phyloP scores from a whole-genome alignment of 495 filamentous ascomycete species.

The Achaetomiella virescens region DNA sequence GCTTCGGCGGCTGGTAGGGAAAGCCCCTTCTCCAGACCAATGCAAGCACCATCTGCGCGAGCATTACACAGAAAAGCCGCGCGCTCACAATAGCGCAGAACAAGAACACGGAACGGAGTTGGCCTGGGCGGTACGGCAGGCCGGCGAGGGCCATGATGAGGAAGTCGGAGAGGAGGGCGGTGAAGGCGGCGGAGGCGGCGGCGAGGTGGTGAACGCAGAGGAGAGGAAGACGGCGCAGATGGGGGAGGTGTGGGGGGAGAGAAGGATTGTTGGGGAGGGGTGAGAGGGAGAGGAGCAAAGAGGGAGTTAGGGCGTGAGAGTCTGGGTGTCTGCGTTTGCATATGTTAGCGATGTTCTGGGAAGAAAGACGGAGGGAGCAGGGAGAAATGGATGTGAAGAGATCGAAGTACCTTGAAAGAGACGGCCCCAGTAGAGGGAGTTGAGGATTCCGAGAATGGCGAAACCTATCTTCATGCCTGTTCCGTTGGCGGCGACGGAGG shows the following conservation, averaged over 20 bases:
- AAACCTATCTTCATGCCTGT: constrained; percentile 18
- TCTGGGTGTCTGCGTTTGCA: constrained; percentile 17
- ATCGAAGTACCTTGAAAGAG: constrained; percentile 17
- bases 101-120: constrained; percentile 25
- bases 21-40: constrained; percentile 15
- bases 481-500: constrained; percentile 1
- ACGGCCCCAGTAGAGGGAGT: constrained; percentile 19
- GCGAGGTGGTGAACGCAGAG: constrained; percentile 18
- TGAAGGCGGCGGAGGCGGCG: constrained; percentile 22
- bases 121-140: constrained; percentile 28
- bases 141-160: constrained; percentile 26
- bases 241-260: constrained; percentile 20
- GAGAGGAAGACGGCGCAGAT: constrained; percentile 26
- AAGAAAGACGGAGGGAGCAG: not conserved
- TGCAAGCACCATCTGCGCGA: constrained; percentile 15
- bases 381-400: not conserved
- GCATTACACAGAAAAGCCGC: constrained; percentile 23
- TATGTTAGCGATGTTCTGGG: no score
- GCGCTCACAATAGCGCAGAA: constrained; percentile 19
- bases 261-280: constrained; percentile 23
- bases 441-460: constrained; percentile 15
- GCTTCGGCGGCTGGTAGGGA: constrained; percentile 18
- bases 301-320: constrained; percentile 16
- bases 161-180: constrained; percentile 23
- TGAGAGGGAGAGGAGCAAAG: constrained; percentile 6